Evolutionary conservation across 257 asterid genomes (phyloP), one percentile per base, ranked within the genome.

Genomic region (Penstemon eatonii): DNA sequence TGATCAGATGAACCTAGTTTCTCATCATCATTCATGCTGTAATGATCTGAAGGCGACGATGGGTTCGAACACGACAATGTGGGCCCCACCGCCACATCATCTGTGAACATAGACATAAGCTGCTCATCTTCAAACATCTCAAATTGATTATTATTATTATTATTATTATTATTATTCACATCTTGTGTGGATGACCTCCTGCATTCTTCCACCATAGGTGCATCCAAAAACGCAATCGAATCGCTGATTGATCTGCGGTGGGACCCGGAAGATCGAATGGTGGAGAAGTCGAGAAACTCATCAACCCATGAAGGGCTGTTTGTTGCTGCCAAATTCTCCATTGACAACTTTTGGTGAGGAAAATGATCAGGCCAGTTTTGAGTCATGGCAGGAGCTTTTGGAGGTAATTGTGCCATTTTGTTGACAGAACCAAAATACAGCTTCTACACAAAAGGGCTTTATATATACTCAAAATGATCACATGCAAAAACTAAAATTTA

Each of bases 401-500:
- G 97, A 63, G 97, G 97, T 67, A 89, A 78, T 5, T 91, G 97
- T 44, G 97, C 94, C 97, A 91, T 89, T n/a, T n/a, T 67, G 25
- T 6, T n/a, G 41, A 38, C 42, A 57, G 57, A 52, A 74, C 78
- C 77, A 76, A 78, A 78, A 74, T 73, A 69, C 69, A 78, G 61
- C 11, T 64, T 56, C 76, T 37, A 59, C 12, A 60, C 73, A 65
- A 60, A 15, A 11, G 68, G 37, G 65, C 59, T 64, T 73, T 72
- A 63, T 71, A 74, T 73, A 72, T 65, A 63, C 46, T 60, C 49
- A 75, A 52, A 25, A 25, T 15, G 18, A 15, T 54, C 83, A 78
- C 76, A 78, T 76, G 85, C 80, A 75, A 69, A 54, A 62, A 42
- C 37, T 45, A 18, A 51, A 7, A 79, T 64, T 8, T 60, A 73